Conservation (phyloP, 2,329 filamentous ascomycete species). For the Endothia cerciana region DNA sequence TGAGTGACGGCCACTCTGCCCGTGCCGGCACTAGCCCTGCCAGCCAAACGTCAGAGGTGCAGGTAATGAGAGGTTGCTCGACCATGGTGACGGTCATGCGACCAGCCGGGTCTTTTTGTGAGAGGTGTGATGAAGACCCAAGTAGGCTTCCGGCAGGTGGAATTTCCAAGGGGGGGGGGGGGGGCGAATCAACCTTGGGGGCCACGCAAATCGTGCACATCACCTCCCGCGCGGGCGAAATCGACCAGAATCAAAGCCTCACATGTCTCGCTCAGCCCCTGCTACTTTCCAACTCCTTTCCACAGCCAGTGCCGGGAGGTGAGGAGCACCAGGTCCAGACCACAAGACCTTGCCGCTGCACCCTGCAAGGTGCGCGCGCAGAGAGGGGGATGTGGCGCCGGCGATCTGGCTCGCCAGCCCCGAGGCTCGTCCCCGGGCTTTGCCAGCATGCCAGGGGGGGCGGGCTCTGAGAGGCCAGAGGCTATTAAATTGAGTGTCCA, state of each 20-base stretch:
- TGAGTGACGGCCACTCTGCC: no score
- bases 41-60: no score
- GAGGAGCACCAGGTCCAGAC: no score
- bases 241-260: not conserved
- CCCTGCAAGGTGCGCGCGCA: not conserved
- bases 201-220: not conserved
- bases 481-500: no score
- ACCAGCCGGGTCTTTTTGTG: no score
- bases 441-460: not conserved
- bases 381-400: not conserved
- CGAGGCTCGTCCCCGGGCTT: no score
- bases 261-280: not conserved
- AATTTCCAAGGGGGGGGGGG: not conserved
- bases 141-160: not conserved
- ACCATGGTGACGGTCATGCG: no score
- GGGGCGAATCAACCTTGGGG: not conserved
- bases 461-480: not conserved
- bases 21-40: no score
- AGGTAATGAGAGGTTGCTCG: no score
- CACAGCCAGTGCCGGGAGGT: no score
- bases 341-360: not conserved
- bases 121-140: not conserved
- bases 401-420: not conserved
- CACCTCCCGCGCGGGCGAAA: not conserved
- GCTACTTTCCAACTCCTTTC: no score